Base-by-base conservation (phyloP, 805 yeast genomes). In the Zygosaccharomyces lentus region DNA sequence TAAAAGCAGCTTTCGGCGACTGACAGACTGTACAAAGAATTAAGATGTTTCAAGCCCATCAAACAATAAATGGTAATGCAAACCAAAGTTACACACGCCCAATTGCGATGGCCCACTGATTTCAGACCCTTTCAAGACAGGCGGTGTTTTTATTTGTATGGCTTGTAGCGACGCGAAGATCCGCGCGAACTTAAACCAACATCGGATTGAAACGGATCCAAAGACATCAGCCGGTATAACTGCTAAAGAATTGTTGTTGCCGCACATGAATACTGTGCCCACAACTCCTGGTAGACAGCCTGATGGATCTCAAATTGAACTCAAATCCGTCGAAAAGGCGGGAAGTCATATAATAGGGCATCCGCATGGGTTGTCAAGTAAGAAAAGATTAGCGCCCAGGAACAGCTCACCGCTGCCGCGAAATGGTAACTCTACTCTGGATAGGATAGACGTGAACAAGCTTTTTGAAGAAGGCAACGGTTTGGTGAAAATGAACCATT, bases 401-500 rank as follows among this genome's bases (percentile, higher is more conserved):
- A 32, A 13, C 21, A 38, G 34, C 6, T 44, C 48, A 13, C 44
- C 45, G n/a, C 41, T 45, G 10, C 34, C 31, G 26, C 26, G 37
- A 15, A 32, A 32, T 12, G 19, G 8, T 13, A 8, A 25, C 25
- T 15, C 39, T 31, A 24, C 23, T 10, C 6, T 59, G 19, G 59
- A 56, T 39, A 48, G 51, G 31, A 41, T 56, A 15, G 59, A 59
- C 37, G 50, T 56, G 12, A 55, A 59, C 37, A 53, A 48, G 17
- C 49, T 53, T 54, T 56, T 56, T 37, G 29, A 48, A 10, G 32
- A 41, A 15, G 23, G 19, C 9, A 39, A 24, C 38, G 36, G 38
- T 9, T 23, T 37, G 9, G 19, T 49, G 16, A 35, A 27, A 12
- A 30, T 57, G 41, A 54, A 53, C 24, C 56, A 53, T 42, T 57